Evolutionary conservation across 139 green algal genomes (phyloP).

Genomic region (Tetraselmis chui): DNA sequence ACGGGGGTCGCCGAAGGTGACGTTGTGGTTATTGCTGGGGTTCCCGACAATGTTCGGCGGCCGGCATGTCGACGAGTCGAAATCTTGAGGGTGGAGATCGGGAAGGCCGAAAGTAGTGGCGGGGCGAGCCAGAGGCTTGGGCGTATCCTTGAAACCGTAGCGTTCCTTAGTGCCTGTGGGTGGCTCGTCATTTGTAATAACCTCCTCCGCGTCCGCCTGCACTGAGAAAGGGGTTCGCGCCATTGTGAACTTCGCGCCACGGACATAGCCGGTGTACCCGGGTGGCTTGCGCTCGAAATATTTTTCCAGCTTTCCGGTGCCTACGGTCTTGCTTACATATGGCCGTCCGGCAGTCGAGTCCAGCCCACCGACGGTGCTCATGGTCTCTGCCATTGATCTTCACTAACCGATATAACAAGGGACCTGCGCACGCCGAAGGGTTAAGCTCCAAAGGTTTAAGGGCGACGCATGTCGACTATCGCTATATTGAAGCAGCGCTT

Average conservation of each 20-base stretch:
- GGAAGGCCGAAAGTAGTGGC: background rate
- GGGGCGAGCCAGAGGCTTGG: background rate
- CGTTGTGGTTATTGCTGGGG: background rate
- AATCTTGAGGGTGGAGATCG: background rate
- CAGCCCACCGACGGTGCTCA: background rate
- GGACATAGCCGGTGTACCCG: background rate
- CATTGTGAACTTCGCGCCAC: background rate
- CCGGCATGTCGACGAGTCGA: background rate
- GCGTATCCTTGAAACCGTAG: background rate
- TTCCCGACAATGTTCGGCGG: background rate
- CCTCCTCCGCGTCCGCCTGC: background rate
- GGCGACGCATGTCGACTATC: no score
- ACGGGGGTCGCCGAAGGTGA: background rate
- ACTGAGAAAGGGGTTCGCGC: background rate
- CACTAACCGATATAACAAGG: no score
- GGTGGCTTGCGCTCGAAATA: background rate
- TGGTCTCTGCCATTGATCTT: background rate
- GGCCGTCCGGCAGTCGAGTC: background rate
- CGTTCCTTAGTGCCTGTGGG: background rate
- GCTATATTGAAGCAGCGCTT: no score
- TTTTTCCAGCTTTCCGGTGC: background rate
- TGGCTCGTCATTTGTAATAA: background rate
- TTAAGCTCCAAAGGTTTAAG: no score
- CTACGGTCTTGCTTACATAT: background rate
- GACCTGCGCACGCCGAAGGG: no score